Percentiles rank a stretch among this genome's conserved stretches.
Evolutionary conservation across 345 rosid genomes (phyloP).

Genomic region (Hibiscus syriacus): DNA sequence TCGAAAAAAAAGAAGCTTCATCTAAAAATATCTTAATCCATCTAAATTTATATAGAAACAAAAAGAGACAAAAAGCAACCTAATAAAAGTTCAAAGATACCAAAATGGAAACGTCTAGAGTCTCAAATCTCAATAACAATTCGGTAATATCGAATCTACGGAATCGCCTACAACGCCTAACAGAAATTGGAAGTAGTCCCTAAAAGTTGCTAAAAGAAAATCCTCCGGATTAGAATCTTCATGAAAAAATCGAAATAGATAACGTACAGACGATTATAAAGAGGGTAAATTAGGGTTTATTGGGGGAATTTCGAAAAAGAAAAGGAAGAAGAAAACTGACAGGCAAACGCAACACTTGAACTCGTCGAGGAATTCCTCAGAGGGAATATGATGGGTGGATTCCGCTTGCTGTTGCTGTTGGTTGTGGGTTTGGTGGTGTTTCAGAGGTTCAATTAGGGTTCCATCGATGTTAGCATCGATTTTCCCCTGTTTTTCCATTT

Average conservation of each 20-base stretch:
- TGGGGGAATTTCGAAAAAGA: background rate
- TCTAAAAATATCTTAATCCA: background rate
- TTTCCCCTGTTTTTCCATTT: no score
- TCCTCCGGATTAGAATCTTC: no score
- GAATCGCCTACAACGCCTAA: background rate
- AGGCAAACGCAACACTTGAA: slow-evolving; percentile 21
- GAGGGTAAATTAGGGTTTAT: background rate
- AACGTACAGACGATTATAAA: background rate
- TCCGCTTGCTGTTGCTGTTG: background rate
- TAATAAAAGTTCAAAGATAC: background rate
- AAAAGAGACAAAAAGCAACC: background rate
- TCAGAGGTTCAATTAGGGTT: background rate
- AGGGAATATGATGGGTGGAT: background rate
- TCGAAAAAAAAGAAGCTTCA: background rate
- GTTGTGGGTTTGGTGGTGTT: background rate
- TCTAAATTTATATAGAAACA: background rate
- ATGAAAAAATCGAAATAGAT: no score
- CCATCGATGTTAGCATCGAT: background rate
- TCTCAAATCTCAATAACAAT: background rate
- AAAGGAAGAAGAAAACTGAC: slow-evolving; percentile 9
- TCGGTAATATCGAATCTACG: background rate
- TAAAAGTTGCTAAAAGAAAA: background rate
- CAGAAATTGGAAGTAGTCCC: background rate
- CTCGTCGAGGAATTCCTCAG: slow-evolving; percentile 10
- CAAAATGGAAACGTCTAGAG: background rate